Evolutionary conservation across 2,329 filamentous ascomycete genomes (phyloP), one percentile per base, ranked within the genome.

Genomic region (Talaromyces amestolkiae): DNA sequence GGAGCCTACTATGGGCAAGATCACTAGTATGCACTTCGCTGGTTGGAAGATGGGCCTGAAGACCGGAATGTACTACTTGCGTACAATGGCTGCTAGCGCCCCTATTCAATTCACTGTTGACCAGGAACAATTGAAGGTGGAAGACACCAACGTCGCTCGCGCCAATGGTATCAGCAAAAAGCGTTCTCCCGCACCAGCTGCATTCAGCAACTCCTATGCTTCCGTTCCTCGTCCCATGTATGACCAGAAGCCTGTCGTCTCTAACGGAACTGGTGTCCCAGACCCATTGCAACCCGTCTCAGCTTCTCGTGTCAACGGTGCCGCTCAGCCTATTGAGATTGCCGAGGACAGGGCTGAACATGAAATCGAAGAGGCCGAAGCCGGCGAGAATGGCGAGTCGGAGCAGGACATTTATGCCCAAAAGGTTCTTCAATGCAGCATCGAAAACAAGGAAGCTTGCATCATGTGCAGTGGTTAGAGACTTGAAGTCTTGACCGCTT

Each of bases 11-110:
- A 98, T 99, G 94, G 95, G 95, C 82, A 99, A 99, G 87, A 97
- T 99, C 79, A 99, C 95, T 67, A 95, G 91, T 79, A 99, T 99
- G 95, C 95, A 99, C 84, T 99, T 99, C 77, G 87, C 95, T 58
- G 95, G 95, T 73, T 99, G 95, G 95, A 99, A 98, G 86, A 89
- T 98, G 70, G 95, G 95, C 75, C 87, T 99, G 72, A 99, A 99
- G 90, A 99, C 95, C 41, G 95, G 95, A 84, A 98, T 99, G 95
- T 99, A 99, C 89, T 99, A 99, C 82, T 89, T 99, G 72, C 92
- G 95, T 74, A 99, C 95, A 58, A 95, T 96, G 88, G 95, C 95
- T 69, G 95, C 95, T 41, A 93, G 93, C 19, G 93, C 93, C 56
- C 95, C 95, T 63, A 99, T 99, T 71, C 95, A 99, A 81, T 99